Percentiles rank a stretch among this genome's conserved stretches.
These are phyloP conservation scores for Beverwykella pulmonaria DNA, from an alignment of 495 filamentous ascomycete genomes.

Conservation along the genomic window DNA sequence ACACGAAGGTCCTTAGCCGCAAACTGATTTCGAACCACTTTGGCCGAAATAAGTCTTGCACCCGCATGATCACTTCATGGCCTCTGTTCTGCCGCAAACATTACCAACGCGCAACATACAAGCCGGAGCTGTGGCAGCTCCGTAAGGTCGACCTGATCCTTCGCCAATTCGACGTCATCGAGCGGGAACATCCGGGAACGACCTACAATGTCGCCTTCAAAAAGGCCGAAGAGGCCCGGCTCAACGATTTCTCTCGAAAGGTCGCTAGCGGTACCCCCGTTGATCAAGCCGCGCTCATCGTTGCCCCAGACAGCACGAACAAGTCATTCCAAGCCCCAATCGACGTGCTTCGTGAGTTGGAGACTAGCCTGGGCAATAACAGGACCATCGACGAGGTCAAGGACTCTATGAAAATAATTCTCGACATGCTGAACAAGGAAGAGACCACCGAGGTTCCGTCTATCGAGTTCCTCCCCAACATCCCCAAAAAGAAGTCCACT, in stretches of 20 bases:
- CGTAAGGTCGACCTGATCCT: slow-evolving; percentile 32
- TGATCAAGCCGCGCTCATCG: not conserved
- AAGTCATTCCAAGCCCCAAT: slow-evolving; percentile 28
- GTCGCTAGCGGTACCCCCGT: slow-evolving; percentile 1
- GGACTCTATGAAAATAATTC: not conserved
- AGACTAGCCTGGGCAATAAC: slow-evolving; percentile 1
- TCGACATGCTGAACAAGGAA: slow-evolving; percentile 13
- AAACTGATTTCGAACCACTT: slow-evolving; percentile 40
- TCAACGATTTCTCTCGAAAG: slow-evolving; percentile 25
- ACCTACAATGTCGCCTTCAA: slow-evolving; percentile 31
- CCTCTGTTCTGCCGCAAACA: slow-evolving; percentile 39
- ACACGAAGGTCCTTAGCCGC: slow-evolving; percentile 26
- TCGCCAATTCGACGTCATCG: slow-evolving; percentile 31
- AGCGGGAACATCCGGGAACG: slow-evolving; percentile 29
- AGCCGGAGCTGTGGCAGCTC: slow-evolving; percentile 23
- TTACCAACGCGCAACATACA: slow-evolving; percentile 38
- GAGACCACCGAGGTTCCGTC: slow-evolving; percentile 22
- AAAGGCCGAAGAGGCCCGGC: slow-evolving; percentile 32
- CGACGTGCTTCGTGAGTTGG: slow-evolving; percentile 20
- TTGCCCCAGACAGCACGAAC: not conserved
- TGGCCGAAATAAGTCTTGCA: slow-evolving; percentile 39
- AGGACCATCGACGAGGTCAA: slow-evolving; percentile 21
- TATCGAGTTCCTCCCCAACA: slow-evolving; percentile 32
- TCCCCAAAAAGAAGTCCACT: not conserved
- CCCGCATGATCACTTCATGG: slow-evolving; percentile 29